Evolutionary conservation across 208 protist genomes (phyloP), one percentile per base, ranked within the genome.

Genomic region (Phytomonas serpens): DNA sequence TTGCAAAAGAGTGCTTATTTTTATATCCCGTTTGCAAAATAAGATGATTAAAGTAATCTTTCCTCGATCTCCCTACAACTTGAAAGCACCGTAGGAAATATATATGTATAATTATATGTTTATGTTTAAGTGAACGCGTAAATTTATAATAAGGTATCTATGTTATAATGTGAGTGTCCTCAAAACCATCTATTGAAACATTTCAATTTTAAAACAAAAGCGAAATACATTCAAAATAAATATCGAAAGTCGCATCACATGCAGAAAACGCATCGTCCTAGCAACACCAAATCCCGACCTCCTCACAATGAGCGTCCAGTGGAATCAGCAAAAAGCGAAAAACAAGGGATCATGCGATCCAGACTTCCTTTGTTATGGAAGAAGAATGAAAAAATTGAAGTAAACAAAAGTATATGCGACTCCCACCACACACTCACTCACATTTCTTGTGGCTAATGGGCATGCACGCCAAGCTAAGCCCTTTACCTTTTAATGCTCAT

Each of bases 141-240:
- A 57, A 57, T 57, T 27, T 57, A 57, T 57, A 27, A 9, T 27
- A 27, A 57, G 23, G 47, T 57, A 57, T 5, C 47, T 57, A 19
- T 6, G 47, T 57, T 57, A 57, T 57, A 57, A 6, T 27, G 47
- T 57, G 47, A 57, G 27, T 57, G 57, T 38, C 7, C 47, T 31
- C 47, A 0, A 32, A 31, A 38, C 29, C 9, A 6, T 11, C 30
- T 67, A 64, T 33, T 0, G 67, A 19, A 73, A 19, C 2, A 61
- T 75, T 69, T 27, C 64, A 61, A 37, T 51, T 70, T 75, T 36
- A 36, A 68, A 1, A 62, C 32, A 51, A 47, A 42, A 65, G 16
- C 5, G 13, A 7, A 47, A 19, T 30, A 5, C 61, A 52, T 65
- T 69, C 11, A 63, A 63, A 65, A 67, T 70, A 78, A 78, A 57